Evolutionary conservation across 441 rosid genomes (phyloP).

Genomic region (Adansonia madagascariensis): DNA sequence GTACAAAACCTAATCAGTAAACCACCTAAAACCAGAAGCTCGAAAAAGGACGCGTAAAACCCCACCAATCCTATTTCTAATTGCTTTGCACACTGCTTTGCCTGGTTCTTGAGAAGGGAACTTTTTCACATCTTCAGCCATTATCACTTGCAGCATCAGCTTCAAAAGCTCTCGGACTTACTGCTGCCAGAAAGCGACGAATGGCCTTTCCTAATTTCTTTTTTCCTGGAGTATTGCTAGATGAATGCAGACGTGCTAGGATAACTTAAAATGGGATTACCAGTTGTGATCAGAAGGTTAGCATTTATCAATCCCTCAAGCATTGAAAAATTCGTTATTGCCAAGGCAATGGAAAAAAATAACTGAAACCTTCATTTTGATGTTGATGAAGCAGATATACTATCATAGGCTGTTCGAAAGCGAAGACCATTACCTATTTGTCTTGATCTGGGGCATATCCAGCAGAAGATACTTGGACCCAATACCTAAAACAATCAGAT

Average conservation of each 20-base stretch:
- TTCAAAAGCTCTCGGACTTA: constrained; percentile 13
- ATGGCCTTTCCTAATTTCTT: neutral
- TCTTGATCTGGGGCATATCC: constrained; percentile 69
- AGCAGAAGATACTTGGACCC: constrained; percentile 74
- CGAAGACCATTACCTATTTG: constrained; percentile 77
- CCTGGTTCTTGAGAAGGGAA: neutral
- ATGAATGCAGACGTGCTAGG: neutral
- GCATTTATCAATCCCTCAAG: constrained; percentile 11
- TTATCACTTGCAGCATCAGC: constrained; percentile 14
- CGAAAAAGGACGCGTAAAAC: constrained; percentile 6
- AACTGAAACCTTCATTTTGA: constrained; percentile 30
- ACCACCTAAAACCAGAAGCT: constrained; percentile 3
- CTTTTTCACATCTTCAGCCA: no score
- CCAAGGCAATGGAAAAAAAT: neutral
- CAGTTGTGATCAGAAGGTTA: neutral
- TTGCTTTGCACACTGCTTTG: neutral
- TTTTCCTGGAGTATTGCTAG: neutral
- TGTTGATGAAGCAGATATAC: constrained; percentile 34
- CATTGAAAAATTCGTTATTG: constrained; percentile 19
- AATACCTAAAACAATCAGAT: constrained; percentile 54
- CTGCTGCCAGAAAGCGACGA: neutral
- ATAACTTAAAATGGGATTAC: constrained; percentile 10
- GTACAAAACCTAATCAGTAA: constrained; percentile 18
- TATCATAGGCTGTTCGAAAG: constrained; percentile 66
- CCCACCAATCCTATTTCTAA: constrained; percentile 22